Percentiles rank a stretch among this genome's conserved stretches.
Conservation (phyloP, 2,329 filamentous ascomycete genomes). For the Fusarium veterinarium region DNA sequence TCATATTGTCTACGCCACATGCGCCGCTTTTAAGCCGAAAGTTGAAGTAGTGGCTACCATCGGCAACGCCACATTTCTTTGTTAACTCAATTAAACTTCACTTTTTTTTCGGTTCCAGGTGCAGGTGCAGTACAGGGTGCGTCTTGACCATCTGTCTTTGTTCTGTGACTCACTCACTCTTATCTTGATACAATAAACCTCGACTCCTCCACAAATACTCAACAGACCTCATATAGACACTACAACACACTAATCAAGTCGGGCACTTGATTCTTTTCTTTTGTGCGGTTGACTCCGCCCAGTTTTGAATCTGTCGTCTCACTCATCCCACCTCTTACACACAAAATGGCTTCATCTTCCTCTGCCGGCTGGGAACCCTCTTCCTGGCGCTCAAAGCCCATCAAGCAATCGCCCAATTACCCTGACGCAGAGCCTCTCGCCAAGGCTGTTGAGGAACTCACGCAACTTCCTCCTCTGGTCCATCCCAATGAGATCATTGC, state of each 20-base stretch:
- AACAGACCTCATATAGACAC: not conserved
- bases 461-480: conserved; percentile 79
- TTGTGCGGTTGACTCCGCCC: conserved; percentile 3
- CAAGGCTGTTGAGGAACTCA: conserved; percentile 72
- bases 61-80: conserved; percentile 32
- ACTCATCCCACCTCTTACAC: conserved; percentile 8
- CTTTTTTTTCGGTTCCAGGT: conserved; percentile 10
- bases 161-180: conserved; percentile 35
- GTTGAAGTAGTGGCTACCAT: conserved; percentile 14
- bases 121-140: conserved; percentile 8
- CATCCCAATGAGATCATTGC: conserved; percentile 83
- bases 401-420: conserved; percentile 81
- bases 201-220: conserved; percentile 3
- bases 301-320: not conserved
- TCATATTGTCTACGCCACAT: conserved; percentile 17
- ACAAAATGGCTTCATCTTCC: conserved; percentile 48
- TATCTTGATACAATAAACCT: not conserved
- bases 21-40: conserved; percentile 6
- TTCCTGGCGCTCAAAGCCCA: conserved; percentile 82
- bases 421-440: conserved; percentile 69
- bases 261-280: not conserved
- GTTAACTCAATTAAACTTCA: conserved; percentile 27
- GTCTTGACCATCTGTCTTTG: conserved; percentile 25
- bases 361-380: conserved; percentile 63
- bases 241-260: not conserved